A percentile compares a stretch with the other conserved stretches of the same genome.
Conservation (phyloP, 768 basidiomycete genomes). For the Suillus plorans region DNA sequence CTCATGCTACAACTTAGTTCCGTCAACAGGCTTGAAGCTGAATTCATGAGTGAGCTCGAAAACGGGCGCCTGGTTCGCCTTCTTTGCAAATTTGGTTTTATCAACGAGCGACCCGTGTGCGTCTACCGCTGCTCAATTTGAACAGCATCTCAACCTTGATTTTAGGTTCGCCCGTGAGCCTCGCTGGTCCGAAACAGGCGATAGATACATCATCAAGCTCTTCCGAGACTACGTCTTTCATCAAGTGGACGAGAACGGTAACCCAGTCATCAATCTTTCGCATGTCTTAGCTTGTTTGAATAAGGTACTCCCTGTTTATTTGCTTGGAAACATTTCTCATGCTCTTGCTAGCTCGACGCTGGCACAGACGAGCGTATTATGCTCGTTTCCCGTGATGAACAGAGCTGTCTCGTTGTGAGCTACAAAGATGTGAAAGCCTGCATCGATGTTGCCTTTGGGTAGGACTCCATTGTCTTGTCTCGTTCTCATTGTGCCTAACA, state of each 20-base stretch:
- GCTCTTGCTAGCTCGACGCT: conserved; percentile 69
- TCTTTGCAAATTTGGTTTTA: conserved; percentile 93
- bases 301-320: conserved; percentile 57
- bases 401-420: conserved; percentile 90
- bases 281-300: conserved; percentile 93
- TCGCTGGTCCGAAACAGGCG: conserved; percentile 98
- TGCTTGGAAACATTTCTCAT: background rate
- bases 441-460: conserved; percentile 84
- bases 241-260: conserved; percentile 88
- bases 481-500: background rate
- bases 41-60: conserved; percentile 87
- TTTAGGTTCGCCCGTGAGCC: conserved; percentile 91
- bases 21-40: conserved; percentile 76
- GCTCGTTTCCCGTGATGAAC: conserved; percentile 93
- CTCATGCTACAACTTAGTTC: conserved; percentile 47
- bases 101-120: conserved; percentile 98
- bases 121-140: conserved; percentile 28
- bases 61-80: conserved; percentile 90
- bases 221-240: conserved; percentile 99
- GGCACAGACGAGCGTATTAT: conserved; percentile 94
- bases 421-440: conserved; percentile 90
- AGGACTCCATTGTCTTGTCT: conserved; percentile 20
- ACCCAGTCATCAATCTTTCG: conserved; percentile 84
- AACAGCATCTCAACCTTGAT: conserved; percentile 5
- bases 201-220: conserved; percentile 95